A percentile compares a stretch with the other conserved stretches of the same genome.
Conservation (phyloP, 306 rosid genomes). For the Trifolium fragiferum region DNA sequence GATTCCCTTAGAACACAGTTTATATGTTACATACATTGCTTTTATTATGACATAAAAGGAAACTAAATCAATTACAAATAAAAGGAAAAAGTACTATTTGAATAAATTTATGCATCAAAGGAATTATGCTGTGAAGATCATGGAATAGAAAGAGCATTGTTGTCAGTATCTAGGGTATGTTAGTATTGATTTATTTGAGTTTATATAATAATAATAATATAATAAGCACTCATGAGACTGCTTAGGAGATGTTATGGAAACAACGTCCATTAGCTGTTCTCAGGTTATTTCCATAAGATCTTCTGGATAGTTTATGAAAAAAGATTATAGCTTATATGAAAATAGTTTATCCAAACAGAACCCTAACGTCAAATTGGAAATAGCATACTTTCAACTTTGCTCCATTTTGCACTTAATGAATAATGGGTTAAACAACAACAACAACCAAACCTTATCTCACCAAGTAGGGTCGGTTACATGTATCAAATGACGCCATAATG, state of each 20-base stretch:
- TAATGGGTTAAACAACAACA: too few species aligned
- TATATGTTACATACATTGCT: not conserved
- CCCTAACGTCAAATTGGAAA: not conserved
- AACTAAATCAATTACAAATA: not conserved
- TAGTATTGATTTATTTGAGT: not conserved
- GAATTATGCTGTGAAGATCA: not conserved
- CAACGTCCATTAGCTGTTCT: not conserved
- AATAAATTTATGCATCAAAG: not conserved
- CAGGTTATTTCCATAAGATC: not conserved
- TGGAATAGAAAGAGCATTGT: slow-evolving; percentile 4
- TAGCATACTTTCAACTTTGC: slow-evolving; percentile 20
- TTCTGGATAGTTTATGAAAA: not conserved
- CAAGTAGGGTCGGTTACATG: too few species aligned
- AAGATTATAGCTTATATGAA: not conserved
- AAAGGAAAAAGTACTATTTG: not conserved
- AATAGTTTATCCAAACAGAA: not conserved
- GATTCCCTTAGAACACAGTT: slow-evolving; percentile 12
- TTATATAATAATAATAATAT: not conserved
- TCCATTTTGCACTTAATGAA: not conserved
- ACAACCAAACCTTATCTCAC: too few species aligned
- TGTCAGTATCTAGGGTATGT: not conserved
- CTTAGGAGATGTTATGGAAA: not conserved
- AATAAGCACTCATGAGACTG: not conserved
- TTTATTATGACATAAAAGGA: not conserved
- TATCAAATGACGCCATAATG: too few species aligned